These are phyloP conservation scores for Ustilaginoidea virens DNA, from an alignment of 2,329 filamentous ascomycete genomes.

Conservation along the genomic window DNA sequence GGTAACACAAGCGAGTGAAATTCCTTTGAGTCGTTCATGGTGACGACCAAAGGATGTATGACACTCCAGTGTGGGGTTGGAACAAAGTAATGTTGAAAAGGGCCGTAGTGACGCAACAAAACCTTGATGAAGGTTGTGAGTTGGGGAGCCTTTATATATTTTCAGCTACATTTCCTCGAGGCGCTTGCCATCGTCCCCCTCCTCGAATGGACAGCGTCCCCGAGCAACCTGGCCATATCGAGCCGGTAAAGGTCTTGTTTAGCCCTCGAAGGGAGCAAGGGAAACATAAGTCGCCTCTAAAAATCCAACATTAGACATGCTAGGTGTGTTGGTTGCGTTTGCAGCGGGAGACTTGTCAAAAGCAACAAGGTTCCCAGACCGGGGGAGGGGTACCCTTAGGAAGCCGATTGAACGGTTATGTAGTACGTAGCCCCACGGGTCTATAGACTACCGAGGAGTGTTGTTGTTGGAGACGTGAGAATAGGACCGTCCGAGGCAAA, in stretches of 20 bases:
- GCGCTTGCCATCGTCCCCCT: slow-evolving; percentile 3
- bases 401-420: slow-evolving; percentile 3
- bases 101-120: no score
- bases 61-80: slow-evolving; percentile 3
- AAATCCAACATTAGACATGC: slow-evolving; percentile 5
- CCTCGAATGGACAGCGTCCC: slow-evolving; percentile 3
- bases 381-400: slow-evolving; percentile 3
- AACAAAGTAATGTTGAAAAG: no score
- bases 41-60: slow-evolving; percentile 4
- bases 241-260: slow-evolving; percentile 1
- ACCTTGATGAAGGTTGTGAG: no score
- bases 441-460: slow-evolving; percentile 1
- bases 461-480: slow-evolving; percentile 4
- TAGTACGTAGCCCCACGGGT: slow-evolving; percentile 3
- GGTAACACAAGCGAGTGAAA: slow-evolving; percentile 3
- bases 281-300: slow-evolving; percentile 2
- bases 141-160: slow-evolving; percentile 9
- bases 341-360: no score
- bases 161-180: no score
- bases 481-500: slow-evolving; percentile 2
- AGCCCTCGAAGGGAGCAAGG: background rate
- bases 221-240: slow-evolving; percentile 4
- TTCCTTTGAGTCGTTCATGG: slow-evolving; percentile 6
- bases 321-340: slow-evolving; percentile 1
- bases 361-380: no score